Conservation (phyloP, 176 grass and related monocot genomes). For the Luzula sylvatica region DNA sequence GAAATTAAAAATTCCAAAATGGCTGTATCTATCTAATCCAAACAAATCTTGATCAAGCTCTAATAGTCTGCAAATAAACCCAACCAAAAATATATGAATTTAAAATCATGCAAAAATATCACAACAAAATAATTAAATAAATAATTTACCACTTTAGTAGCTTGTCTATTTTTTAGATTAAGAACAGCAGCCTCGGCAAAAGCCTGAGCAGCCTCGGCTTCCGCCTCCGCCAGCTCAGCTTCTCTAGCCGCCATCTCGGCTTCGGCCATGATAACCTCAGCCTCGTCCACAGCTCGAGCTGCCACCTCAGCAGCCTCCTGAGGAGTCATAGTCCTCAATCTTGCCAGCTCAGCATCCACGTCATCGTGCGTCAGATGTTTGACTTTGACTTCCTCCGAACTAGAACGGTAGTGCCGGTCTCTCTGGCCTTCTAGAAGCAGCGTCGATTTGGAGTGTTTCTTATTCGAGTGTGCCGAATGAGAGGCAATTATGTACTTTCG, state of each 20-base stretch:
- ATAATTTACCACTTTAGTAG: constrained; percentile 49
- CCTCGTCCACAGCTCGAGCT: constrained; percentile 65
- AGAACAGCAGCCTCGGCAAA: constrained; percentile 57
- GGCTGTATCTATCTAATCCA: too few relatives aligned
- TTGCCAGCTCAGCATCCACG: constrained; percentile 64
- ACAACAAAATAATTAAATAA: too few relatives aligned
- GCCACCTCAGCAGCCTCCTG: constrained; percentile 52
- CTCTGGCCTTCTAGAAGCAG: constrained; percentile 35
- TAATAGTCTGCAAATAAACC: too few relatives aligned
- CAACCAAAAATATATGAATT: too few relatives aligned
- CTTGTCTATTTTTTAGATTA: constrained; percentile 48
- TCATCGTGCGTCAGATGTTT: constrained; percentile 43
- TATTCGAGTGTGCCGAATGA: constrained; percentile 38
- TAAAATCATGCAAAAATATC: too few relatives aligned
- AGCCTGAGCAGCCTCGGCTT: constrained; percentile 67
- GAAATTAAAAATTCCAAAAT: background rate
- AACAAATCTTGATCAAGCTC: too few relatives aligned
- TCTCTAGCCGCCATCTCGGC: constrained; percentile 71
- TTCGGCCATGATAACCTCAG: constrained; percentile 77
- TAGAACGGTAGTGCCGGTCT: background rate
- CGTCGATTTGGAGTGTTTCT: constrained; percentile 40
- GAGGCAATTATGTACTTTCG: constrained; percentile 72
- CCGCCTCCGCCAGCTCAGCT: constrained; percentile 69
- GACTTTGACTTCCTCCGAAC: constrained; percentile 33
- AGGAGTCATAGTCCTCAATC: constrained; percentile 58